A percentile compares a stretch with the other conserved stretches of the same genome.
Conservation (phyloP, 2,329 filamentous ascomycete genomes). For the Fusarium buxicola region DNA sequence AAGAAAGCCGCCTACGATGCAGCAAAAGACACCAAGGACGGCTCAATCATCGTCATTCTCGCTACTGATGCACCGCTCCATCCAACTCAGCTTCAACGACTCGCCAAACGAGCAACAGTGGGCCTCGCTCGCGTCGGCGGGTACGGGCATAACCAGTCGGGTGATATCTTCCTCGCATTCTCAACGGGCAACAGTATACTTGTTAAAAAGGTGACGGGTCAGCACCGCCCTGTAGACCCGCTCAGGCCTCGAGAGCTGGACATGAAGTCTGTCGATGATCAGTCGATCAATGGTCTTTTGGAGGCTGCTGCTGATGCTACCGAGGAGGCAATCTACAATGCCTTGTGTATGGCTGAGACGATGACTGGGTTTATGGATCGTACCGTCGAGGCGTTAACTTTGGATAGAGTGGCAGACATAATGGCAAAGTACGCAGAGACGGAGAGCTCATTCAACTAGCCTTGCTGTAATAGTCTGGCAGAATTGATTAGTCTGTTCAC, state of each 20-base stretch:
- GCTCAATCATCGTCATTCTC: conserved; percentile 70
- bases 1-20: too few species aligned
- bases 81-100: conserved; percentile 65
- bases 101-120: conserved; percentile 69
- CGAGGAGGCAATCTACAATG: conserved; percentile 75
- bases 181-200: conserved; percentile 65
- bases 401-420: too few species aligned
- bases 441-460: too few species aligned
- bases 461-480: too few species aligned
- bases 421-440: too few species aligned
- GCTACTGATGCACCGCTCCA: conserved; percentile 72
- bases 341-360: conserved; percentile 69
- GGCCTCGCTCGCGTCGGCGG: conserved; percentile 69
- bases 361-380: conserved; percentile 65
- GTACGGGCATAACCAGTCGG: conserved; percentile 68
- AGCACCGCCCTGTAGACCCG: conserved; percentile 53
- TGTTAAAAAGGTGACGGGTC: conserved; percentile 52
- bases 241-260: conserved; percentile 52
- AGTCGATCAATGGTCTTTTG: conserved; percentile 70
- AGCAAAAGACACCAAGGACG: conserved; percentile 66
- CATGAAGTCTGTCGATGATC: conserved; percentile 60
- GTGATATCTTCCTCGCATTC: conserved; percentile 73
- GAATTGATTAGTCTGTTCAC: too few species aligned
- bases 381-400: conserved; percentile 63
- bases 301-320: conserved; percentile 71